These are phyloP conservation scores for Primulina huaijiensis DNA, from an alignment of 257 asterid genomes.

Conservation along the genomic window DNA sequence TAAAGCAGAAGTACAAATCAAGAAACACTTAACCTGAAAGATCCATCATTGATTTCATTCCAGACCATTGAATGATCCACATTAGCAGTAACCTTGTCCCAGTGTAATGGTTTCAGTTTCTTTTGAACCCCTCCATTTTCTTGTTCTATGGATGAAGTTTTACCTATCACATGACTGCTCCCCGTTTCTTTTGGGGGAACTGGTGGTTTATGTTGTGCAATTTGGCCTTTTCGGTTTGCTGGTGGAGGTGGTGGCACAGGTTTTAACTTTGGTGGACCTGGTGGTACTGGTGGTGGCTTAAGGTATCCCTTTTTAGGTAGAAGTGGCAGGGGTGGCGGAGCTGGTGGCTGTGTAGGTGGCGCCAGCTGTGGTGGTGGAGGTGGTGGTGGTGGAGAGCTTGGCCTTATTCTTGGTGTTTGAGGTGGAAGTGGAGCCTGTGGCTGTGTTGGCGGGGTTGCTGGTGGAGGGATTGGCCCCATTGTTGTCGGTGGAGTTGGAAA, in stretches of 20 bases:
- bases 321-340: constrained; percentile 38
- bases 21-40: constrained; percentile 53
- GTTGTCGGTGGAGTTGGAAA: neutral
- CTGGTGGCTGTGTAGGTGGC: constrained; percentile 30
- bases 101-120: constrained; percentile 75
- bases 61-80: constrained; percentile 87
- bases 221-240: constrained; percentile 23
- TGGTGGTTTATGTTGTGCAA: constrained; percentile 44
- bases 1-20: neutral
- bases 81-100: constrained; percentile 82
- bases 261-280: constrained; percentile 20
- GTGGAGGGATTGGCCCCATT: constrained; percentile 23
- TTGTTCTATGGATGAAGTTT: constrained; percentile 24
- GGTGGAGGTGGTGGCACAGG: constrained; percentile 40
- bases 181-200: constrained; percentile 31
- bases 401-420: neutral
- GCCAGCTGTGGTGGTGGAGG: constrained; percentile 15
- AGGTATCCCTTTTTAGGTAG: constrained; percentile 17
- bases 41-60: constrained; percentile 76
- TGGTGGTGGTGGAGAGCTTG: constrained; percentile 33
- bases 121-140: constrained; percentile 26
- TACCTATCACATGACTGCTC: constrained; percentile 22
- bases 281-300: constrained; percentile 25
- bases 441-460: neutral
- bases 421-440: neutral